These are phyloP conservation scores for Fimicolochytrium jonesii DNA, from an alignment of 192 early-diverging fungal species.

Conservation along the genomic window DNA sequence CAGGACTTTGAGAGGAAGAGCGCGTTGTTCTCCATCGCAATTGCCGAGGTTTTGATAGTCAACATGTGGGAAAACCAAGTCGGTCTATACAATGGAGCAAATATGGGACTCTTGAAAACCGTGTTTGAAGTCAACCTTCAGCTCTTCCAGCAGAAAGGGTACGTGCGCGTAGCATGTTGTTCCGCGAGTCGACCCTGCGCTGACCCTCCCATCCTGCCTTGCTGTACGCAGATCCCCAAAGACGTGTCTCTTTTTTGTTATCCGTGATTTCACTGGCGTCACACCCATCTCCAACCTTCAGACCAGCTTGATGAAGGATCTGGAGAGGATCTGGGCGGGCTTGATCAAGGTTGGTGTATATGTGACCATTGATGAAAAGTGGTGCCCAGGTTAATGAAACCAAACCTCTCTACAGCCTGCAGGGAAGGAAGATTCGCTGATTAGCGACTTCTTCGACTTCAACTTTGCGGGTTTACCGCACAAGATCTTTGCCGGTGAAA, in stretches of 20 bases:
- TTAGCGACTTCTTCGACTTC: conserved; percentile 90
- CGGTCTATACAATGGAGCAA: conserved; percentile 97
- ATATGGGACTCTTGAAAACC: conserved; percentile 97
- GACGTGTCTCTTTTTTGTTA: conserved; percentile 92
- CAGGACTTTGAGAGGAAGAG: conserved; percentile 96
- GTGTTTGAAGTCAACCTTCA: conserved; percentile 99
- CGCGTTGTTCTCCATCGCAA: conserved; percentile 94
- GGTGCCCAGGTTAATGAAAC: neutral
- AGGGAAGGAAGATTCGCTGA: conserved; percentile 67
- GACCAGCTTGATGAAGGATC: conserved; percentile 72
- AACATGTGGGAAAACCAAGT: conserved; percentile 98
- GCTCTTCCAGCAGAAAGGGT: conserved; percentile 80
- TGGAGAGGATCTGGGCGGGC: conserved; percentile 89
- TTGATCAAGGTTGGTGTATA: conserved; percentile 75
- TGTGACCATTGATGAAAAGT: too few species aligned
- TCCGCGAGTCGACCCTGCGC: too few species aligned
- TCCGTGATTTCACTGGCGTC: conserved; percentile 88
- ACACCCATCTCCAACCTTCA: conserved; percentile 81
- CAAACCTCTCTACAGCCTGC: conserved; percentile 56
- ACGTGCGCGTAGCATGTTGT: conserved; percentile 11
- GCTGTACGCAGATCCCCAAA: conserved; percentile 63
- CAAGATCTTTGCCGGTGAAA: conserved; percentile 77
- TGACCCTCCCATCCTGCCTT: too few species aligned
- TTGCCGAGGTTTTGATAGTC: conserved; percentile 89
- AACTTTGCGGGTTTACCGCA: conserved; percentile 86